A percentile compares a stretch with the other conserved stretches of the same genome.
Conservation (phyloP, 257 asterid species). For the Thymus quinquecostatus region DNA sequence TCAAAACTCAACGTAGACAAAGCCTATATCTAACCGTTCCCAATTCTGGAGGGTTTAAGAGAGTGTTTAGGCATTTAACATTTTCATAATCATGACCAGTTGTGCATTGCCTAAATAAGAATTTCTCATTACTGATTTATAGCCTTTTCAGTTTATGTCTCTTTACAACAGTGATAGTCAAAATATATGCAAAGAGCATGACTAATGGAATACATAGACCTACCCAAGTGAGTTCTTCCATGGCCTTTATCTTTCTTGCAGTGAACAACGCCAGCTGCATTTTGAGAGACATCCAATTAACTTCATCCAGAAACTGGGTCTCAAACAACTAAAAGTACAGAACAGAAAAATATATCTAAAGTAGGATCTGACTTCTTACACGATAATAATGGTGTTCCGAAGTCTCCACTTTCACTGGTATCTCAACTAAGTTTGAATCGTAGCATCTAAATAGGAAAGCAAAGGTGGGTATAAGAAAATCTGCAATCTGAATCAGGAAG, state of each 20-base stretch:
- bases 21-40: slow-evolving; percentile 3
- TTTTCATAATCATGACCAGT: slow-evolving; percentile 5
- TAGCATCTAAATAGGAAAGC: slow-evolving; percentile 57
- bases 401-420: slow-evolving; percentile 87
- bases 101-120: slow-evolving; percentile 1
- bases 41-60: slow-evolving; percentile 19
- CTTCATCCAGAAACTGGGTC: slow-evolving; percentile 24
- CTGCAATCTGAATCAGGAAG: slow-evolving; percentile 26
- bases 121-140: neutral
- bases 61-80: slow-evolving; percentile 1
- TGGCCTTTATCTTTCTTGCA: slow-evolving; percentile 73
- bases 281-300: slow-evolving; percentile 33
- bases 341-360: slow-evolving; percentile 11
- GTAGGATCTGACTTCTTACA: slow-evolving; percentile 49
- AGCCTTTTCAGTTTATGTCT: slow-evolving; percentile 2
- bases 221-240: slow-evolving; percentile 99
- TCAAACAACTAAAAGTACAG: slow-evolving; percentile 23
- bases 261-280: slow-evolving; percentile 90
- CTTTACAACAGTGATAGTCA: slow-evolving; percentile 3
- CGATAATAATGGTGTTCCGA: slow-evolving; percentile 91
- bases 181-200: slow-evolving; percentile 20
- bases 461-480: slow-evolving; percentile 28
- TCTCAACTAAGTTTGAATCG: slow-evolving; percentile 84
- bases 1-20: neutral
- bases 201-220: slow-evolving; percentile 30